Percentiles rank a stretch among this genome's conserved stretches.
These are phyloP conservation scores for Tetrahymena borealis DNA, from an alignment of 73 alveolate genomes.

Conservation along the genomic window DNA sequence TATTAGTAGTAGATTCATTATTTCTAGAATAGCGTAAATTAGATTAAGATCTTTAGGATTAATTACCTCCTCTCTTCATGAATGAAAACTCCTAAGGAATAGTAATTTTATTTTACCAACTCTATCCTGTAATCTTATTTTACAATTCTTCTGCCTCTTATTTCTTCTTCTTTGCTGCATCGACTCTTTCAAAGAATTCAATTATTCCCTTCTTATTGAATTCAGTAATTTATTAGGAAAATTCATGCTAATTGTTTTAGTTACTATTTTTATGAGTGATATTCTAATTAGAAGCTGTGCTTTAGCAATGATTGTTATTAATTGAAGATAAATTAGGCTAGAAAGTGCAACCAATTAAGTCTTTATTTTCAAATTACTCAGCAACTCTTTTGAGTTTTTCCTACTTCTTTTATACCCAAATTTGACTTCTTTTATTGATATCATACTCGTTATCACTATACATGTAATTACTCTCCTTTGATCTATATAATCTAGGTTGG, in stretches of 20 bases:
- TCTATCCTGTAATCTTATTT: not conserved
- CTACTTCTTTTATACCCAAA: not conserved
- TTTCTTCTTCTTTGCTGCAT: conserved; percentile 24
- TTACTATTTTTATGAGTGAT: not conserved
- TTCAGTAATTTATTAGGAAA: conserved; percentile 2
- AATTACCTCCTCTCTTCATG: not conserved
- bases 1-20: not conserved
- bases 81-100: conserved; percentile 15
- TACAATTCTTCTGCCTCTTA: not conserved
- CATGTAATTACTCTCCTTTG: not conserved
- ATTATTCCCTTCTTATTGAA: conserved; percentile 40
- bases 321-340: not conserved
- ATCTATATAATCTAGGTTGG: not conserved
- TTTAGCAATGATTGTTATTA: not conserved
- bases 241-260: not conserved
- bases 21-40: not conserved
- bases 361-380: not conserved
- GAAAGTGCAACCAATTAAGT: not conserved
- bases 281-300: not conserved
- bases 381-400: not conserved
- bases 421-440: not conserved
- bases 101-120: conserved; percentile 26
- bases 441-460: not conserved
- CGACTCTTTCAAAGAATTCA: conserved; percentile 27
- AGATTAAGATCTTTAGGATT: not conserved